Evolutionary conservation across 768 basidiomycete genomes (phyloP).

Genomic region (Phanerodontia chrysosporium): DNA sequence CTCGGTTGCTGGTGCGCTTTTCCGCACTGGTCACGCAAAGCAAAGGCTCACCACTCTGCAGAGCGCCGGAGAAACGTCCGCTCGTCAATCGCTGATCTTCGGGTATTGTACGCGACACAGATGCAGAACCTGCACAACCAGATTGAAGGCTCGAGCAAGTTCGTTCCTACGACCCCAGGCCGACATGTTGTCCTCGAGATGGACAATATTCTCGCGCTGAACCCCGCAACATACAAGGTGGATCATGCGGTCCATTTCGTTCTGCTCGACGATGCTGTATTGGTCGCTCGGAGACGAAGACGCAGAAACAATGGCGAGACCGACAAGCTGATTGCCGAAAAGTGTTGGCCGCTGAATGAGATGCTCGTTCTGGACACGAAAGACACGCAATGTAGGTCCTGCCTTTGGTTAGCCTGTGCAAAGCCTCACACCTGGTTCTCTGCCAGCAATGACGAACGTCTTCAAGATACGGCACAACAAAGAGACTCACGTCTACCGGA

Average conservation of each 20-base stretch:
- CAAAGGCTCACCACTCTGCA: constrained; percentile 17
- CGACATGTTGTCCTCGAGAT: constrained; percentile 88
- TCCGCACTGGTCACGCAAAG: constrained; percentile 9
- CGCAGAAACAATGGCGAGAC: constrained; percentile 54
- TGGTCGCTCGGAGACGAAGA: constrained; percentile 78
- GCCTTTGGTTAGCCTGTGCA: too few relatives aligned
- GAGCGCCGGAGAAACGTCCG: constrained; percentile 63
- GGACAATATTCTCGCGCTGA: constrained; percentile 77
- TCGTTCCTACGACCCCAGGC: constrained; percentile 86
- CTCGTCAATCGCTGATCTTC: constrained; percentile 93
- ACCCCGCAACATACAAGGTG: constrained; percentile 93
- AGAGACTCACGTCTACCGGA: constrained; percentile 92
- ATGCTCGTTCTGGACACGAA: constrained; percentile 95
- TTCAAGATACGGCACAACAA: constrained; percentile 93
- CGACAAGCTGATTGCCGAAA: constrained; percentile 85
- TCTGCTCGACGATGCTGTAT: constrained; percentile 84
- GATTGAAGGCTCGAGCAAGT: constrained; percentile 94
- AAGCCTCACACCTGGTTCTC: too few relatives aligned
- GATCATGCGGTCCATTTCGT: constrained; percentile 86
- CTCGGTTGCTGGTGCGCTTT: constrained; percentile 46
- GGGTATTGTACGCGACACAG: constrained; percentile 91
- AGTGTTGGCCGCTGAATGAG: constrained; percentile 90
- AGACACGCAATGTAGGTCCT: constrained; percentile 76
- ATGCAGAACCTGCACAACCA: constrained; percentile 86
- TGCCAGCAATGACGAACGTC: constrained; percentile 81